Base-by-base conservation (phyloP, 495 filamentous ascomycete genomes). In the Talaromyces proteolyticus region DNA sequence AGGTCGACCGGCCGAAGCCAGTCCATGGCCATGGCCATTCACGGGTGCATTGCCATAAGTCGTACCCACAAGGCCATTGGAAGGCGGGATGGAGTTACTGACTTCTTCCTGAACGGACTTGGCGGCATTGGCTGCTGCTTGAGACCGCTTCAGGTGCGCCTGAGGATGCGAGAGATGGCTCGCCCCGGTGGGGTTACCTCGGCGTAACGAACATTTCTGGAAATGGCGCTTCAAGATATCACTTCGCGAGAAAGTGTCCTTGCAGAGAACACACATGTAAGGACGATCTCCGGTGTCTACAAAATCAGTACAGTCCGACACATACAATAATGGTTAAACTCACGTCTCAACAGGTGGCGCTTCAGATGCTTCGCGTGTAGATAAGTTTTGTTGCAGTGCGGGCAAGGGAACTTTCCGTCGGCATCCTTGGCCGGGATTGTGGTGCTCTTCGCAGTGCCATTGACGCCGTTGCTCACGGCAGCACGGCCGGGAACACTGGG, bases 191-290 rank as follows among this genome's bases (percentile, higher is more conserved):
- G 92, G 92, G 72, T 96, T 96, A 41, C 93, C 93, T 55, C 93
- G 83, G 55, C 93, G 82, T 46, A 95, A 84, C 24, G 92, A 95
- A 70, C 93, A 98, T 70, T 98, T 98, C 64, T 95, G 89, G 66
- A 98, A 98, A 67, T 98, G 93, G 51, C 93, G 86, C 74, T 98
- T 98, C 63, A 98, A 72, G 55, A 98, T 98, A 66, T 98, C 93
- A 73, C 89, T 95, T 62, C 93, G 84, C 21, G 91, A 96, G 71
- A 98, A 98, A n/a, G 89, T 96, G 67, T 98, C 93, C 64, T 91
- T 87, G 74, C 93, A 98, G 39, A 98, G 78, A 53, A 90, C 85
- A 72, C 93, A 98, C 80, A 89, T 89, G 73, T 98, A 98, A 22
- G 93, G 93, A 46, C 93, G 87, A 63, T 95, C 91, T 57, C 93